Base-by-base conservation (phyloP, 495 filamentous ascomycete genomes). In the Hamigera avellanea region DNA sequence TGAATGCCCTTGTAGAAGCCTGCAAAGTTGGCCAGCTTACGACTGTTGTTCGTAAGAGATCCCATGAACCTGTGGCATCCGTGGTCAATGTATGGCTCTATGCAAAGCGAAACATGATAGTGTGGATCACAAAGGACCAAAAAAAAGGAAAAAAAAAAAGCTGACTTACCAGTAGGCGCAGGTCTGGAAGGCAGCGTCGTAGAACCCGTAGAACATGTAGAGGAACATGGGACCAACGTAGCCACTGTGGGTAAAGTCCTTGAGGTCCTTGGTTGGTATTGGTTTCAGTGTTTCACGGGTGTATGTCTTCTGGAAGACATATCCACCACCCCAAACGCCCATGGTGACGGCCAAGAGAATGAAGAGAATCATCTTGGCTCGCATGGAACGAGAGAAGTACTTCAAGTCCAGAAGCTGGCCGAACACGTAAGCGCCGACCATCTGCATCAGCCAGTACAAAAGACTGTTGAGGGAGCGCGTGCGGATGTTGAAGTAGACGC, bases 1-100 rank as follows among this genome's bases (percentile, higher is more conserved):
- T 95, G 89, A 47, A 96, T 83, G n/a, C 84, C 85, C 53, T 95
- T 95, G 72, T 94, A 95, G 69, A 89, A 95, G 36, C 89, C 89
- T 21, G 86, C 78, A 49, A 91, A 83, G 65, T 95, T 93, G 61
- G 89, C 89, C 14, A 89, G 70, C 51, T 87, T 93, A 51, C 87
- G 83, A 42, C 80, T 75, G 32, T 91, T 93, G 68, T 96, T 95
- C 49, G 78, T 84, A 19, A 94, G 69, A 13, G 86, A 78, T 23
- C 89, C 89, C 82, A 96, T 94, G 61, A 81, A 84, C 81, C 81
- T 86, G 42, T 6, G 40, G 48, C 18, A 19, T 42, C 19, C 35
- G 17, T 30, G 42, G 10, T 42, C 14, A 45, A 25, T 14, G 9
- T 5, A 9, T 23, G 21, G 21, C 21, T 42, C 14, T 41, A 25